Evolutionary conservation across 2,329 filamentous ascomycete genomes (phyloP).

Genomic region (Huntiella bhutanensis): DNA sequence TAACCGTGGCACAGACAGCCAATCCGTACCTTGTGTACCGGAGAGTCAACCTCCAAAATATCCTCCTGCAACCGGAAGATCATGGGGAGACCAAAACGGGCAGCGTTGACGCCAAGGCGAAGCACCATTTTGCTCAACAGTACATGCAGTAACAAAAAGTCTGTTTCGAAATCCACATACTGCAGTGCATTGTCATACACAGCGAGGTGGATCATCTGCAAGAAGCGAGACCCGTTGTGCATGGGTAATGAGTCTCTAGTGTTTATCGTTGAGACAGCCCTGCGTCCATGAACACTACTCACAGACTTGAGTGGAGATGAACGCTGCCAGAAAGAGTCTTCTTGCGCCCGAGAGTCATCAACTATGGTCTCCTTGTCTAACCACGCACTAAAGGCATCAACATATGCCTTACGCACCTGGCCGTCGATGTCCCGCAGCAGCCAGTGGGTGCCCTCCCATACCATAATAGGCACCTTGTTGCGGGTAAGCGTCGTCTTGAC

Average conservation of each 20-base stretch:
- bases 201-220: conserved; percentile 65
- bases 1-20: conserved; percentile 80
- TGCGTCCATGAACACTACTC: conserved; percentile 26
- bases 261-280: conserved; percentile 51
- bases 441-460: conserved; percentile 97
- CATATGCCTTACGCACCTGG: conserved; percentile 66
- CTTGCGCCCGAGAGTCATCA: conserved; percentile 42
- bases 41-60: conserved; percentile 45
- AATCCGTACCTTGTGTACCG: conserved; percentile 55
- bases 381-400: conserved; percentile 70
- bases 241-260: conserved; percentile 24
- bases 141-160: conserved; percentile 59
- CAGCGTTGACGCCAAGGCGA: conserved; percentile 66
- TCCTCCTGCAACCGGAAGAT: conserved; percentile 75
- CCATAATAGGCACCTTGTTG: conserved; percentile 56
- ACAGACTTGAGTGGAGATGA: conserved; percentile 19
- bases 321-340: conserved; percentile 31
- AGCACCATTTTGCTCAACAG: conserved; percentile 56
- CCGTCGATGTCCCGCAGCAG: conserved; percentile 63
- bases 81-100: conserved; percentile 67
- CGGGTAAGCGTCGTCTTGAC: conserved; percentile 47
- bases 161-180: conserved; percentile 49
- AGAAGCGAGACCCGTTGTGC: conserved; percentile 32
- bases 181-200: conserved; percentile 80
- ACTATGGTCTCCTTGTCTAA: conserved; percentile 58